Evolutionary conservation across 1,284 basidiomycete genomes (phyloP).

Genomic region (Mycena citricolor): DNA sequence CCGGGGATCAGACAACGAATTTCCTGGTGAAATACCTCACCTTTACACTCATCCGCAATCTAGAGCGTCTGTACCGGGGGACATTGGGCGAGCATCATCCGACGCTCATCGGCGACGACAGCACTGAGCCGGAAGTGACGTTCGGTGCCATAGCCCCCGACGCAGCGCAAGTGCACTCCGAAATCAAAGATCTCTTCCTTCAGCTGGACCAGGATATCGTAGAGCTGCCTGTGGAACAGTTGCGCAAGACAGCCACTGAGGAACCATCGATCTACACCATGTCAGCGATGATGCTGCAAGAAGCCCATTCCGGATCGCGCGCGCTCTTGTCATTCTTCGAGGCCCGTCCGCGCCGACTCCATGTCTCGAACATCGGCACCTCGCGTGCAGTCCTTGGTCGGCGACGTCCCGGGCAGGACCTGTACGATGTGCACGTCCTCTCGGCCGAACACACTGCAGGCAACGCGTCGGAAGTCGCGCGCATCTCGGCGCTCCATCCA

Average conservation of each 20-base stretch:
- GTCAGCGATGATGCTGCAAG: slow-evolving; percentile 5
- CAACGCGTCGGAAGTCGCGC: slow-evolving; percentile 31
- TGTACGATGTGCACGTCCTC: slow-evolving; percentile 52
- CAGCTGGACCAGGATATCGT: slow-evolving; percentile 20
- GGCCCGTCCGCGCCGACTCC: slow-evolving; percentile 38
- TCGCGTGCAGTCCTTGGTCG: slow-evolving; percentile 60
- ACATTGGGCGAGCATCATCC: too few species aligned
- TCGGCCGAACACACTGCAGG: slow-evolving; percentile 52
- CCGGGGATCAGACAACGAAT: slow-evolving; percentile 12
- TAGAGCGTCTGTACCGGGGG: slow-evolving; percentile 1
- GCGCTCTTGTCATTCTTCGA: slow-evolving; percentile 22
- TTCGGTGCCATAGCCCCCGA: too few species aligned
- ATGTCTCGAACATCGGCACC: slow-evolving; percentile 57
- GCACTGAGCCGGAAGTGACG: too few species aligned
- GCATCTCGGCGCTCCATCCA: slow-evolving; percentile 27
- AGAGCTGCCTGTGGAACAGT: not conserved
- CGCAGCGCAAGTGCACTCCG: slow-evolving; percentile 9
- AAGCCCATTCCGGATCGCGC: slow-evolving; percentile 15
- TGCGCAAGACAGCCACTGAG: not conserved
- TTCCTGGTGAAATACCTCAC: slow-evolving; percentile 11
- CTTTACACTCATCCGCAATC: slow-evolving; percentile 3
- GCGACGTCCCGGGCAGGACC: slow-evolving; percentile 34
- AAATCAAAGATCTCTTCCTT: slow-evolving; percentile 16
- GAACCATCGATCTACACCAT: slow-evolving; percentile 1
- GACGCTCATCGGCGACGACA: too few species aligned